phyloP scores from a whole-genome alignment of 2,329 filamentous ascomycete species.

The Paradendryphiella salina region DNA sequence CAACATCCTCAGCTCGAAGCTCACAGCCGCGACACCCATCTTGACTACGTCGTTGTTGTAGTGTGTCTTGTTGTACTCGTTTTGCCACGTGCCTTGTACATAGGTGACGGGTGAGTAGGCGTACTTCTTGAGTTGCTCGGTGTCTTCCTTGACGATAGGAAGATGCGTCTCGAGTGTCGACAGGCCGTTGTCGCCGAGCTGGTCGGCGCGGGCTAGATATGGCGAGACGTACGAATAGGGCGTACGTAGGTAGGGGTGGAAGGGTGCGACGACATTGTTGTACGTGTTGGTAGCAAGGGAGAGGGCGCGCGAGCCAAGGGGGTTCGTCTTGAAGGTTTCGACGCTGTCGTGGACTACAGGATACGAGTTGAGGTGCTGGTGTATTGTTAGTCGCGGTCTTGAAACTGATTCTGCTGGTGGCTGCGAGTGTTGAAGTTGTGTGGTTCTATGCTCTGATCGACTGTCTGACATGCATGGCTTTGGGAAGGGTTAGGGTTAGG shows the following conservation, averaged over 20 bases:
- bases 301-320: conserved; percentile 81
- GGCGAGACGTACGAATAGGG: conserved; percentile 83
- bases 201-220: conserved; percentile 81
- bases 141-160: conserved; percentile 56
- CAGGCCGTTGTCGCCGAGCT: conserved; percentile 46
- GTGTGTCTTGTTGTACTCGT: conserved; percentile 47
- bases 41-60: conserved; percentile 43
- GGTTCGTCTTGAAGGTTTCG: conserved; percentile 76
- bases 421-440: too few relatives aligned
- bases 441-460: too few relatives aligned
- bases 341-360: conserved; percentile 80
- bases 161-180: conserved; percentile 44
- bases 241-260: conserved; percentile 75
- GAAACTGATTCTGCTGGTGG: too few relatives aligned
- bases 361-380: conserved; percentile 80
- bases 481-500: too few relatives aligned
- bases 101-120: conserved; percentile 44
- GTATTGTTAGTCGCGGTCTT: not conserved
- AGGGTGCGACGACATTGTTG: conserved; percentile 72
- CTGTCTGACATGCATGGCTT: too few relatives aligned
- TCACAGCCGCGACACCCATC: conserved; percentile 43
- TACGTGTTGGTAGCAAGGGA: conserved; percentile 75
- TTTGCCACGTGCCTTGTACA: conserved; percentile 43
- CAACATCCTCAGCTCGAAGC: conserved; percentile 47
- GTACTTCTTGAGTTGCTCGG: conserved; percentile 46